phyloP scores from a whole-genome alignment of 495 filamentous ascomycete species.

The Arthonia radiata region DNA sequence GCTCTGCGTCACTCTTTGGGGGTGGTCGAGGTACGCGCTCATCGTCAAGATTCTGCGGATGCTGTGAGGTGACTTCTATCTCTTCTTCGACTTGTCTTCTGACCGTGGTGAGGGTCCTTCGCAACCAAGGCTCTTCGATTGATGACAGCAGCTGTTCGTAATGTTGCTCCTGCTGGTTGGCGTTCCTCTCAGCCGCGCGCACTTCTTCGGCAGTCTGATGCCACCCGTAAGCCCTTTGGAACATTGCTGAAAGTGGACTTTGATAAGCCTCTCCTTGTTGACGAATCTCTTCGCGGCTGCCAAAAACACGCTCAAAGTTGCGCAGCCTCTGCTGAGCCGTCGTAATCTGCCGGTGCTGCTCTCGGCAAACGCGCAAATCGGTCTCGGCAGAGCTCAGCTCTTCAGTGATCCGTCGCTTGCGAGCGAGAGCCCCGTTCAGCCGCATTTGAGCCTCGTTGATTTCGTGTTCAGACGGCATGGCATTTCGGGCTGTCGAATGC shows the following conservation, averaged over 20 bases:
- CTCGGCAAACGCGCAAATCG: constrained; percentile 5
- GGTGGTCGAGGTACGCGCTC: constrained; percentile 18
- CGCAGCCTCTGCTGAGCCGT: constrained; percentile 10
- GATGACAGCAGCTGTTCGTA: no score
- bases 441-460: constrained; percentile 5
- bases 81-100: no score
- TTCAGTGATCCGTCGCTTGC: constrained; percentile 5
- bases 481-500: no score
- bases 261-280: constrained; percentile 15
- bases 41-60: no score
- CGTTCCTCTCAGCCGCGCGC: constrained; percentile 7
- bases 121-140: no score
- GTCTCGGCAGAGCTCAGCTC: constrained; percentile 7
- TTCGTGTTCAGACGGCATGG: no score
- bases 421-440: constrained; percentile 5
- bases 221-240: constrained; percentile 11
- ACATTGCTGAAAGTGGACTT: constrained; percentile 17
- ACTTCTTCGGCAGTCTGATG: constrained; percentile 13
- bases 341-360: constrained; percentile 7
- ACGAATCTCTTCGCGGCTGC: constrained; percentile 15
- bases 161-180: no score
- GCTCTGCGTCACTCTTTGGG: constrained; percentile 19
- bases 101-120: no score
- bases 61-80: no score
- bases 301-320: constrained; percentile 14